Conservation (phyloP, 768 basidiomycete genomes). For the Asterophora parasitica region DNA sequence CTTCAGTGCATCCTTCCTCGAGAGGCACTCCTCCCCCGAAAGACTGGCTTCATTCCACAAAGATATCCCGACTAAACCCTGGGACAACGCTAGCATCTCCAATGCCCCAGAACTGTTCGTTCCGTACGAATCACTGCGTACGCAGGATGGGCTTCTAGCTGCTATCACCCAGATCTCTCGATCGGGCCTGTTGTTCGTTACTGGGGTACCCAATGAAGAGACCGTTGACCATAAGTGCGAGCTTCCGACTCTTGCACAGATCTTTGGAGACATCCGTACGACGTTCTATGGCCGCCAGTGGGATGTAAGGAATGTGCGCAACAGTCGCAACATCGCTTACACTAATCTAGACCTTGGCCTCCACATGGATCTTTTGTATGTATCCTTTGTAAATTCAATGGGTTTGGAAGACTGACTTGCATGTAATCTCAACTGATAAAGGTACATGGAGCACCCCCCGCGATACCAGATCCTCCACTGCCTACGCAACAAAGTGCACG, state of each 20-base stretch:
- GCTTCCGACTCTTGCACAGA: constrained; percentile 55
- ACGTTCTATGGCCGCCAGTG: constrained; percentile 91
- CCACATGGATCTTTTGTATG: constrained; percentile 91
- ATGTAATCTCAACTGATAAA: constrained; percentile 23
- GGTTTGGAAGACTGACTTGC: too few relatives aligned
- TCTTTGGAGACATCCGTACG: constrained; percentile 70
- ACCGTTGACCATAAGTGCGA: constrained; percentile 63
- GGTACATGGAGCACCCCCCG: constrained; percentile 89
- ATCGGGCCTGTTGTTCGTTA: constrained; percentile 71
- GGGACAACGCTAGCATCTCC: constrained; percentile 14
- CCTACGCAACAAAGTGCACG: constrained; percentile 75
- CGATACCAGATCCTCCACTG: constrained; percentile 92
- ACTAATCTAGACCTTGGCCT: constrained; percentile 85
- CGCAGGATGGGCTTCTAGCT: constrained; percentile 40
- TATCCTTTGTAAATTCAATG: constrained; percentile 6
- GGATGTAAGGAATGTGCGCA: constrained; percentile 74
- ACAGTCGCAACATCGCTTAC: constrained; percentile 91
- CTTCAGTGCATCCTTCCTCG: constrained; percentile 42
- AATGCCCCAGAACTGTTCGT: constrained; percentile 44
- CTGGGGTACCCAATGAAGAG: constrained; percentile 58
- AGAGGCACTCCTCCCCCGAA: constrained; percentile 37
- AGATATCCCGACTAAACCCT: constrained; percentile 9
- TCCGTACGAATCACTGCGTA: constrained; percentile 46
- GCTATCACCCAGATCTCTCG: constrained; percentile 67
- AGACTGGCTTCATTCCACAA: constrained; percentile 16